Evolutionary conservation across 2,329 filamentous ascomycete species (phyloP).

Genomic region (Zymoseptoria ardabiliae): DNA sequence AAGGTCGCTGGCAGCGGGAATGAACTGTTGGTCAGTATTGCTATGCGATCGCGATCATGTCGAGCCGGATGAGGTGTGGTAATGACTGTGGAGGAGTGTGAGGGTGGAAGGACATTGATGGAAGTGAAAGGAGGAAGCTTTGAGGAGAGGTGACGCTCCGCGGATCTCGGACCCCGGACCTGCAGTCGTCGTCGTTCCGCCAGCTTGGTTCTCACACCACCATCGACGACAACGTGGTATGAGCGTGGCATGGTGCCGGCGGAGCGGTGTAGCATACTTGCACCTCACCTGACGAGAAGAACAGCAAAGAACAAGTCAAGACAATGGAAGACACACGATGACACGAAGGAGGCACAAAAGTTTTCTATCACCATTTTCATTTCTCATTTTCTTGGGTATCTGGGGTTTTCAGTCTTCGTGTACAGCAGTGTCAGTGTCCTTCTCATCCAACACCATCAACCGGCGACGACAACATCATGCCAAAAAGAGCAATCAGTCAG

Average conservation of each 20-base stretch:
- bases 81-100: background rate
- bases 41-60: background rate
- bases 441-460: background rate
- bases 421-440: background rate
- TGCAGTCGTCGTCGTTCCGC: too few relatives aligned
- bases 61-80: background rate
- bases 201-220: background rate
- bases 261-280: background rate
- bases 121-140: background rate
- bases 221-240: background rate
- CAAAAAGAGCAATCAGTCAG: background rate
- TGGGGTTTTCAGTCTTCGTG: background rate
- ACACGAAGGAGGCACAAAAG: background rate
- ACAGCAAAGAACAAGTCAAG: too few relatives aligned
- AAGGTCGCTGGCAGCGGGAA: background rate
- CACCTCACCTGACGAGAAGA: too few relatives aligned
- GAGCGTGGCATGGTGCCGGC: background rate
- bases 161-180: too few relatives aligned
- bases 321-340: too few relatives aligned
- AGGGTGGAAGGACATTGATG: background rate
- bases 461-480: background rate
- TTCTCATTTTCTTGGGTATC: background rate
- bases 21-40: background rate
- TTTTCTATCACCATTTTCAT: background rate
- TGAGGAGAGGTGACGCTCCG: too few relatives aligned